Evolutionary conservation across 495 filamentous ascomycete genomes (phyloP).

Genomic region (Glonium stellatum): DNA sequence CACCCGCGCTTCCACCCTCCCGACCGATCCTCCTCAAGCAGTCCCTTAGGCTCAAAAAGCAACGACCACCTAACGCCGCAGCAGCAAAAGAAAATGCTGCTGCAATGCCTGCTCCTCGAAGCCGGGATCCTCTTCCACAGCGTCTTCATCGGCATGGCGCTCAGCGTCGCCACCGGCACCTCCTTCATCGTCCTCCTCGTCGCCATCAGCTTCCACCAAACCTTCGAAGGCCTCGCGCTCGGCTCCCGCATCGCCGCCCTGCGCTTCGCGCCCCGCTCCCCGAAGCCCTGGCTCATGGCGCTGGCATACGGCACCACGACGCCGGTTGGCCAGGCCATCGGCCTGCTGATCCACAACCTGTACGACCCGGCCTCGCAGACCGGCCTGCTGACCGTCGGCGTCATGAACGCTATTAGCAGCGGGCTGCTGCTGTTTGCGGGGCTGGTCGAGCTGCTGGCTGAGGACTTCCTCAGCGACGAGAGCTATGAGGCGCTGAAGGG

Average conservation of each 20-base stretch:
- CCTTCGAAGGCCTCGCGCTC: slow-evolving; percentile 63
- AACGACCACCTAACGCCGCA: slow-evolving; percentile 14
- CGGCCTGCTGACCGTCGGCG: slow-evolving; percentile 81
- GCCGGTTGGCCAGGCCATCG: slow-evolving; percentile 84
- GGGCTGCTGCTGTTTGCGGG: slow-evolving; percentile 87
- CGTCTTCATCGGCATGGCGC: slow-evolving; percentile 62
- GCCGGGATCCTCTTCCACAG: slow-evolving; percentile 49
- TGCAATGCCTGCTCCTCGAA: slow-evolving; percentile 41
- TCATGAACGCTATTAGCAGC: slow-evolving; percentile 85
- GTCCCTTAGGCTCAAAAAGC: not conserved
- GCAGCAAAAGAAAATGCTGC: slow-evolving; percentile 34
- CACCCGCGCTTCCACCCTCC: not conserved
- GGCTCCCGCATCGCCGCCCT: slow-evolving; percentile 51
- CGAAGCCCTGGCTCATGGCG: slow-evolving; percentile 88
- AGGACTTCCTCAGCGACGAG: slow-evolving; percentile 86
- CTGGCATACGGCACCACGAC: slow-evolving; percentile 88
- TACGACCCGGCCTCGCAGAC: slow-evolving; percentile 79
- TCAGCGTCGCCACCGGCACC: slow-evolving; percentile 55
- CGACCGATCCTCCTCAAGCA: slow-evolving; percentile 1
- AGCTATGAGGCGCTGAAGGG: slow-evolving; percentile 74
- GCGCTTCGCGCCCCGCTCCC: slow-evolving; percentile 43
- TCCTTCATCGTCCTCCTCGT: slow-evolving; percentile 61
- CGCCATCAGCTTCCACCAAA: slow-evolving; percentile 64
- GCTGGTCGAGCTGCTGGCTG: slow-evolving; percentile 81
- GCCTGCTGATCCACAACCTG: slow-evolving; percentile 69